Evolutionary conservation across 1,284 basidiomycete species (phyloP).

Genomic region (Mycena sp.): DNA sequence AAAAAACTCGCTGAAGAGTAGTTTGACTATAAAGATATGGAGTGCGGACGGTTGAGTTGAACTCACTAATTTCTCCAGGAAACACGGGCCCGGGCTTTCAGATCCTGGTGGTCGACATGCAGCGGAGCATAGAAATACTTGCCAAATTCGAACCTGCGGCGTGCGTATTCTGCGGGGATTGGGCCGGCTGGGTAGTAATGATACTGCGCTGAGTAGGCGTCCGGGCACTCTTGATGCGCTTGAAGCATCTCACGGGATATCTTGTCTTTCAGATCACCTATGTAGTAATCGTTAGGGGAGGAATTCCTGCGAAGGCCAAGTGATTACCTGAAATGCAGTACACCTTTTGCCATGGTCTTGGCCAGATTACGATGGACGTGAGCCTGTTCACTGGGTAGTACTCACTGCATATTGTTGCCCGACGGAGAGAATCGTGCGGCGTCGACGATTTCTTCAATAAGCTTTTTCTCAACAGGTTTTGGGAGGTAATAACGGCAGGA

Average conservation of each 20-base stretch:
- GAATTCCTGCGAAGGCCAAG: not conserved
- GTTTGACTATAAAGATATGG: not conserved
- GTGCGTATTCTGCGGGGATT: not conserved
- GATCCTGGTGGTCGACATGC: constrained; percentile 1
- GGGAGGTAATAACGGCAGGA: constrained; percentile 21
- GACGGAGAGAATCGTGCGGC: constrained; percentile 16
- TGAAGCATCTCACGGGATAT: constrained; percentile 12
- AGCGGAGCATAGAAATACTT: not conserved
- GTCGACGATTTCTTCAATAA: constrained; percentile 20
- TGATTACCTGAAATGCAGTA: constrained; percentile 18
- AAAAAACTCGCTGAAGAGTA: constrained; percentile 21
- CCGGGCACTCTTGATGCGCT: not conserved
- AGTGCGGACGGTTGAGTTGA: too few relatives aligned
- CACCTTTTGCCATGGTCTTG: constrained; percentile 25
- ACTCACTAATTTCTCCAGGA: constrained; percentile 11
- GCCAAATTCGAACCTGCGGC: constrained; percentile 2
- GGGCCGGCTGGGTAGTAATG: not conserved
- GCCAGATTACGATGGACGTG: not conserved
- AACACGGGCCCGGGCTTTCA: not conserved
- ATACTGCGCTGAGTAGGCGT: constrained; percentile 6
- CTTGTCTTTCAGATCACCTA: constrained; percentile 8
- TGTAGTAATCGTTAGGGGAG: not conserved
- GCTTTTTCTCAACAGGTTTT: not conserved
- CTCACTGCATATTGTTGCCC: constrained; percentile 19
- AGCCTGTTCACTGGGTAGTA: not conserved